Conservation (phyloP, 345 rosid genomes). For the Dipteronia sinensis region DNA sequence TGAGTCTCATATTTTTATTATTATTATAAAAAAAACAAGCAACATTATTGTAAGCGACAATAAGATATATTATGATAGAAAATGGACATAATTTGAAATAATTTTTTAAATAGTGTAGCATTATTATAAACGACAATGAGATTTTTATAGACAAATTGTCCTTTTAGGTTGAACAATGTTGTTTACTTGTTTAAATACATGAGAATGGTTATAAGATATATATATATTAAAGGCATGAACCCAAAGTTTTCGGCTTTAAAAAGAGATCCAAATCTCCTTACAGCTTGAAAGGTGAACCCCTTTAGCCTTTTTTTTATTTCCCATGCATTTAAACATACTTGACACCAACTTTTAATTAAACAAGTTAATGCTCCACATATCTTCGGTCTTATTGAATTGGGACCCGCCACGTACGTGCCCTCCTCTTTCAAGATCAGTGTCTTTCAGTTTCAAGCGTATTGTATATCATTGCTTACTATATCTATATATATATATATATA, state of each 20-base stretch:
- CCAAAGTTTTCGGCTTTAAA: slow-evolving; percentile 41
- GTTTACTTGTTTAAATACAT: background rate
- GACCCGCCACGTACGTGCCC: slow-evolving; percentile 16
- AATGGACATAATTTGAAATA: background rate
- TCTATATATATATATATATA: too few species aligned
- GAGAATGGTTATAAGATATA: slow-evolving; percentile 7
- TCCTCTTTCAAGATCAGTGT: background rate
- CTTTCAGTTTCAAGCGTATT: background rate
- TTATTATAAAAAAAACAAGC: background rate
- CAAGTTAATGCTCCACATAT: slow-evolving; percentile 21
- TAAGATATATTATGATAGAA: background rate
- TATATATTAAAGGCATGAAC: slow-evolving; percentile 6
- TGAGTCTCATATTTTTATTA: too few species aligned
- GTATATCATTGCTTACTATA: background rate
- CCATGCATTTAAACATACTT: background rate
- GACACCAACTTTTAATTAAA: background rate
- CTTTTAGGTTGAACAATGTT: background rate
- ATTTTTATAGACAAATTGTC: background rate
- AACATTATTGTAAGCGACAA: background rate
- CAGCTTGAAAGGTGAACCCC: slow-evolving; percentile 28
- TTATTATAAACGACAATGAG: background rate
- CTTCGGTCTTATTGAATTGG: slow-evolving; percentile 19
- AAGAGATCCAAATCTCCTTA: slow-evolving; percentile 31
- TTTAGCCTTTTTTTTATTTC: background rate
- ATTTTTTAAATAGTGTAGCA: background rate